Conservation (phyloP, 768 basidiomycete species). For the Russula dissimulans region DNA sequence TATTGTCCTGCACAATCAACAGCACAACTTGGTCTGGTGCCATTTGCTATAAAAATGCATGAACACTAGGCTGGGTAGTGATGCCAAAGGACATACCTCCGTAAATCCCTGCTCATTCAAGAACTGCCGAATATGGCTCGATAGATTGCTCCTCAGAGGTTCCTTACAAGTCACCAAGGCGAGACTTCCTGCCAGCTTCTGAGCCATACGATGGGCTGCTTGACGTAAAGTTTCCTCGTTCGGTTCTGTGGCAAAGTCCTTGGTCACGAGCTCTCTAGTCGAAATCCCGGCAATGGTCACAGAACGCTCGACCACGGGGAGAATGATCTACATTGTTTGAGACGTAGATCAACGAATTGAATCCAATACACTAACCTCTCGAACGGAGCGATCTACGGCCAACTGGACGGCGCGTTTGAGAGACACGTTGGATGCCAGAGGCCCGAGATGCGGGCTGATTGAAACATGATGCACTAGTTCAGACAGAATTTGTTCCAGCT, state of each 20-base stretch:
- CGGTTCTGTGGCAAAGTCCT: constrained; percentile 91
- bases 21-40: constrained; percentile 73
- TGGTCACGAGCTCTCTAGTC: constrained; percentile 86
- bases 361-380: constrained; percentile 55
- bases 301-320: constrained; percentile 95
- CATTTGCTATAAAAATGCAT: constrained; percentile 37
- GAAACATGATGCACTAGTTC: constrained; percentile 63
- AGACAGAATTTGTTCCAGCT: constrained; percentile 73
- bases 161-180: constrained; percentile 98
- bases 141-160: constrained; percentile 85
- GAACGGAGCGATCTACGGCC: constrained; percentile 88
- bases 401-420: constrained; percentile 88
- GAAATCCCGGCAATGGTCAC: constrained; percentile 99
- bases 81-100: constrained; percentile 43
- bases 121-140: constrained; percentile 76
- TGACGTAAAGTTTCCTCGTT: constrained; percentile 86
- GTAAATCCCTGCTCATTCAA: constrained; percentile 82
- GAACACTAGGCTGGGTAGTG: constrained; percentile 9
- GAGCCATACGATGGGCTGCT: constrained; percentile 93
- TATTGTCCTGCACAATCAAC: constrained; percentile 82
- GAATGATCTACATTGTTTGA: constrained; percentile 57
- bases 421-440: constrained; percentile 62
- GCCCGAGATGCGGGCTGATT: constrained; percentile 69
- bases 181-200: constrained; percentile 91
- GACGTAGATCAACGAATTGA: background rate